Base-by-base conservation (phyloP, 352 stramenopile genomes). In the Phytopythium kandeliae region DNA sequence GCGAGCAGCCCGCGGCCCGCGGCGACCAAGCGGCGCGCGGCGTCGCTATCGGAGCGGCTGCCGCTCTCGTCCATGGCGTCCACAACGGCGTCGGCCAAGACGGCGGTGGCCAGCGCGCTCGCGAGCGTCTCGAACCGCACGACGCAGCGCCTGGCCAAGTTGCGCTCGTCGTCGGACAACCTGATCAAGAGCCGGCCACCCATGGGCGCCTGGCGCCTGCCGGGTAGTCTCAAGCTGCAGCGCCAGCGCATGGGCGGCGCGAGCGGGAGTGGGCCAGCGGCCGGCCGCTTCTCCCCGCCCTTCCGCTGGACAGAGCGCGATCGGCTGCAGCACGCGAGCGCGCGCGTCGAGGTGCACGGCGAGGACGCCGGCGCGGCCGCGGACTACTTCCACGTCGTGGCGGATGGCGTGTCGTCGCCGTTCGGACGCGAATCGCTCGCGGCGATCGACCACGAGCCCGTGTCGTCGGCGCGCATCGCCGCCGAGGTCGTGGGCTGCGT, bases 341-440 rank as follows among this genome's bases (percentile, higher is more conserved):
- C 62, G 2, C 30, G 34, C 15, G 77, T 83, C 46, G 70, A 75
- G 56, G 72, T 62, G 36, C 82, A 92, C 51, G 71, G 75, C 33
- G 82, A 92, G 74, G 82, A 92, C 62, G 79, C 74, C 4, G 70
- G 76, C n/a, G 71, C 63, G 3, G 54, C 58, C 6, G 69, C 67
- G 10, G 63, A 35, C 22, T 88, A 82, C 60, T 90, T 82, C 54
- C 82, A 92, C 62, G 77, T 92, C 58, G 75, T 92, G 4, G 75
- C 82, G 15, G 82, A 90, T 56, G 82, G 82, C 13, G 76, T 89
- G 26, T 88, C 74, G 48, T 76, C 76, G 5, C 74, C 76, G 4
- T 86, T 88, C 35, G 71, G 65, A 2, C 64, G 71, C 4, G 55
- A 68, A 1, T 74, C 65, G 4, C 36, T 76, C 0, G 54, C 28